Percentiles rank a stretch among this genome's conserved stretches.
phyloP scores from a whole-genome alignment of 345 rosid genomes.

The Bruguiera sexangula region DNA sequence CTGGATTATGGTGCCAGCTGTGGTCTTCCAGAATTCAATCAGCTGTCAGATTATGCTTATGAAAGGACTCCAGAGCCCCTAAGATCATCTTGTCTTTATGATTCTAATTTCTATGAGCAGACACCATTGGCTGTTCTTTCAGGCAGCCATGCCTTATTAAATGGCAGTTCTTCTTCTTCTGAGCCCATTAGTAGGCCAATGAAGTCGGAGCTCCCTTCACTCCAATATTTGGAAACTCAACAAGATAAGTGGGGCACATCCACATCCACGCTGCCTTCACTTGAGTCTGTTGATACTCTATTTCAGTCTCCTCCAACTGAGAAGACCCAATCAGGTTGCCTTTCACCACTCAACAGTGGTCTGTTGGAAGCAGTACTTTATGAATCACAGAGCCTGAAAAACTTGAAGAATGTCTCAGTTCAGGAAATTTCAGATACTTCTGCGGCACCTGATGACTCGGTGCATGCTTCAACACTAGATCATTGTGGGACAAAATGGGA shows the following conservation, averaged over 20 bases:
- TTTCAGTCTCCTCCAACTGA: slow-evolving; percentile 36
- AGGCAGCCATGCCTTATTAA: slow-evolving; percentile 37
- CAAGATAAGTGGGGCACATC: slow-evolving; percentile 36
- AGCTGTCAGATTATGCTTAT: background rate
- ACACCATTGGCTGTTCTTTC: slow-evolving; percentile 24
- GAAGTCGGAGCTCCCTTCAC: slow-evolving; percentile 74
- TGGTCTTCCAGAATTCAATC: background rate
- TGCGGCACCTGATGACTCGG: slow-evolving; percentile 15
- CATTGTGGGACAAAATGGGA: slow-evolving; percentile 18
- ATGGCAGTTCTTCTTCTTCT: slow-evolving; percentile 49
- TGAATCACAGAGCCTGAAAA: slow-evolving; percentile 25
- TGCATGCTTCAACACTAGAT: background rate
- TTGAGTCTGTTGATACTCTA: slow-evolving; percentile 46
- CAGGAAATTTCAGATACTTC: slow-evolving; percentile 9
- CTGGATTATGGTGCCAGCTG: background rate
- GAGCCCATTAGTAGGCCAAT: slow-evolving; percentile 34
- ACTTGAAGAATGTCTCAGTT: slow-evolving; percentile 7
- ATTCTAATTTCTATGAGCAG: slow-evolving; percentile 23
- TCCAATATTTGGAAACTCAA: slow-evolving; percentile 50
- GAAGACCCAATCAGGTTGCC: slow-evolving; percentile 28
- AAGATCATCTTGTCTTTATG: slow-evolving; percentile 14
- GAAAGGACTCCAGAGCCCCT: background rate
- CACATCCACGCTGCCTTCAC: slow-evolving; percentile 28
- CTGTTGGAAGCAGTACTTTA: slow-evolving; percentile 49
- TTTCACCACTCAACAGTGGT: slow-evolving; percentile 40